Conservation (phyloP, 1,139 yeast genomes). For the Candida tunisiensis region DNA sequence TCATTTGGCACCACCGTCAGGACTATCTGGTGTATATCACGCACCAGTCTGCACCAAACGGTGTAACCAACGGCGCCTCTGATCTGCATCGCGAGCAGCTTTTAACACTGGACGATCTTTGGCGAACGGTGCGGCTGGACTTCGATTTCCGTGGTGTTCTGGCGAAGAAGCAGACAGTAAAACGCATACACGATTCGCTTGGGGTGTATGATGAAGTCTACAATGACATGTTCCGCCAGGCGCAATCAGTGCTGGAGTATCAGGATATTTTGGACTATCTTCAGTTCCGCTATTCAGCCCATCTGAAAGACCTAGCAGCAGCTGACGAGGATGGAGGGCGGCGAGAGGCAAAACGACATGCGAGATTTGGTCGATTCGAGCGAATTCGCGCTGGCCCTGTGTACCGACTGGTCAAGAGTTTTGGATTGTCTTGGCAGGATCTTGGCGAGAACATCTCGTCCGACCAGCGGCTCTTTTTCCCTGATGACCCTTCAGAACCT, state of each 20-base stretch:
- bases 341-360: conserved; percentile 34
- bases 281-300: conserved; percentile 64
- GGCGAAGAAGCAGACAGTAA: conserved; percentile 53
- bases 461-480: conserved; percentile 50
- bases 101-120: conserved; percentile 46
- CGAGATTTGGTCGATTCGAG: conserved; percentile 60
- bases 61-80: conserved; percentile 19
- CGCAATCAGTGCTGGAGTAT: conserved; percentile 56
- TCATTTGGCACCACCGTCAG: conserved; percentile 89
- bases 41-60: conserved; percentile 7
- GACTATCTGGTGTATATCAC: conserved; percentile 48
- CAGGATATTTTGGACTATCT: conserved; percentile 82
- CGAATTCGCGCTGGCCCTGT: conserved; percentile 53
- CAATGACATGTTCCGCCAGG: conserved; percentile 35
- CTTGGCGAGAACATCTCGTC: conserved; percentile 74
- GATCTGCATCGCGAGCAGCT: conserved; percentile 6
- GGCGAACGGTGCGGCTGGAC: conserved; percentile 81
- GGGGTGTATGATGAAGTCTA: conserved; percentile 42
- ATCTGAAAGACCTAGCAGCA: conserved; percentile 34
- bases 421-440: conserved; percentile 65
- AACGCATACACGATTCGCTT: conserved; percentile 38
- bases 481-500: conserved; percentile 46
- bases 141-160: conserved; percentile 77
- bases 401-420: conserved; percentile 50
- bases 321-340: conserved; percentile 6